These are phyloP conservation scores for Aspergillus sclerotioniger DNA, from an alignment of 495 filamentous ascomycete species.

Conservation along the genomic window DNA sequence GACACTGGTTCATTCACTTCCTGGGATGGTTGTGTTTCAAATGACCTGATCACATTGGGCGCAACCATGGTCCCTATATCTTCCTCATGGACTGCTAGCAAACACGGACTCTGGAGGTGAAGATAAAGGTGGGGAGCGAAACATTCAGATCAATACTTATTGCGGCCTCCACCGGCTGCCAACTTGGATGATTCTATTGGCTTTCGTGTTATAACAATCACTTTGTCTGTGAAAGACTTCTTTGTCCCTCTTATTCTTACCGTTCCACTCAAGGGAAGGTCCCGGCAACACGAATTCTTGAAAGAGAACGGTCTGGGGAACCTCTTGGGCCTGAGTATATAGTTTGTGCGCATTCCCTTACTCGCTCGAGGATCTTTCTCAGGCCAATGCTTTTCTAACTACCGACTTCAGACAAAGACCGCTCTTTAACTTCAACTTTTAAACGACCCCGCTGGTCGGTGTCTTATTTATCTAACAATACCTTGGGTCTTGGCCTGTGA, in stretches of 20 bases:
- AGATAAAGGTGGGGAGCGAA: not conserved
- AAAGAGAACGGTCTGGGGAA: not conserved
- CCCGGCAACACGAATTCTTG: not conserved
- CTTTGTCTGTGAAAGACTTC: not conserved
- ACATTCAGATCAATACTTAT: not conserved
- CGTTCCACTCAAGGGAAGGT: not conserved
- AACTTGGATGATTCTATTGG: not conserved
- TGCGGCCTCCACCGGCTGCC: not conserved
- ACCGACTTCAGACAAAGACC: slow-evolving; percentile 4
- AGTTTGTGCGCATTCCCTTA: not conserved
- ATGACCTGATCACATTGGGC: slow-evolving; percentile 6
- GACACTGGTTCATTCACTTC: slow-evolving; percentile 7
- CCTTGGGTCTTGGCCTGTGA: not conserved
- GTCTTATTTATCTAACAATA: slow-evolving; percentile 1
- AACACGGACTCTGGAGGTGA: not conserved
- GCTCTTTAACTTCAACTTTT: not conserved
- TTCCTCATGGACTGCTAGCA: not conserved
- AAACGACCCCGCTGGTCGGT: slow-evolving; percentile 19
- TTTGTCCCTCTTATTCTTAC: not conserved
- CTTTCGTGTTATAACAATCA: not conserved
- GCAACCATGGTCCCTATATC: slow-evolving; percentile 6
- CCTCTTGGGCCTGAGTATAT: not conserved
- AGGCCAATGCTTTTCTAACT: not conserved
- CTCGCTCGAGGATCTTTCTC: not conserved
- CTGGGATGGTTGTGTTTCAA: slow-evolving; percentile 10